These are phyloP conservation scores for Aethionema arabicum DNA, from an alignment of 345 rosid genomes.

Conservation along the genomic window DNA sequence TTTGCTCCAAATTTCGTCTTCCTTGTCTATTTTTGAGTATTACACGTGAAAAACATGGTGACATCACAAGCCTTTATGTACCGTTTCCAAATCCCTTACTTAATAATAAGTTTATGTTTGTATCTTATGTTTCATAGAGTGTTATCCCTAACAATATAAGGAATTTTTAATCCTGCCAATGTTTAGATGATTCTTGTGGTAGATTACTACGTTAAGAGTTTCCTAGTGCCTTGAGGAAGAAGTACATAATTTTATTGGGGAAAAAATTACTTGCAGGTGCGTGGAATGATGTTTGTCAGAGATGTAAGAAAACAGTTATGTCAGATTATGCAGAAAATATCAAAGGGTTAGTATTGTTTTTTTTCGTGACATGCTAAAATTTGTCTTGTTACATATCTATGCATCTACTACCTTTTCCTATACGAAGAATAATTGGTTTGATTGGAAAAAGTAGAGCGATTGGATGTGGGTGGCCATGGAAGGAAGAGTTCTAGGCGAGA, in stretches of 20 bases:
- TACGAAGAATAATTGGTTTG: conserved; percentile 7
- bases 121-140: not conserved
- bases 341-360: conserved; percentile 57
- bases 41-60: conserved; percentile 8
- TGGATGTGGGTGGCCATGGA: conserved; percentile 57
- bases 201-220: not conserved
- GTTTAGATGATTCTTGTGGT: conserved; percentile 12
- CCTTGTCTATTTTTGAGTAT: conserved; percentile 10
- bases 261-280: conserved; percentile 50
- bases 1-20: conserved; percentile 5
- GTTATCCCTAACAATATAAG: not conserved
- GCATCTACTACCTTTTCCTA: not conserved
- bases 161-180: not conserved
- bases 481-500: conserved; percentile 47
- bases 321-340: conserved; percentile 89
- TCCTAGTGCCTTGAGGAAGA: not conserved
- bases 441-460: conserved; percentile 47
- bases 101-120: conserved; percentile 3
- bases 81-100: not conserved
- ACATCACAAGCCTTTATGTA: conserved; percentile 9
- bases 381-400: not conserved
- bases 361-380: not conserved
- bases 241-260: not conserved
- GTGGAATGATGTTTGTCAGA: conserved; percentile 91
- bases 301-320: conserved; percentile 83